A percentile compares a stretch with the other conserved stretches of the same genome.
Conservation (phyloP, 148 eudicot species). For the Rheum nobile region DNA sequence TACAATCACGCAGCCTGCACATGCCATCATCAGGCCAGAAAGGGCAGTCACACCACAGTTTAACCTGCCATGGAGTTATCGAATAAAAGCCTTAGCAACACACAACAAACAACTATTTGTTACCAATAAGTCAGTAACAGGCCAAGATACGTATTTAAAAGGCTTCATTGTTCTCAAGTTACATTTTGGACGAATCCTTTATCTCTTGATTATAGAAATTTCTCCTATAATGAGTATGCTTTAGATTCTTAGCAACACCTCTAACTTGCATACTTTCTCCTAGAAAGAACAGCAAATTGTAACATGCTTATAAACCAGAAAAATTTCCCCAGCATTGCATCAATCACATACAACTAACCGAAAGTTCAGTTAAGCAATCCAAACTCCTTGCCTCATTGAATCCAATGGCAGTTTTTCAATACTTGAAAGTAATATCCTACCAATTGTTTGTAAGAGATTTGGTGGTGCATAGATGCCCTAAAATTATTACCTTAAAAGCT, state of each 20-base stretch:
- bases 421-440: background rate
- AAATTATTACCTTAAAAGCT: background rate
- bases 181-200: background rate
- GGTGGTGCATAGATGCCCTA: background rate
- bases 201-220: background rate
- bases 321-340: background rate
- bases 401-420: background rate
- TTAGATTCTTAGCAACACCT: background rate
- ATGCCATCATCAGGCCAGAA: constrained; percentile 93
- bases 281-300: background rate
- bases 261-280: background rate
- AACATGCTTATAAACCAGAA: background rate
- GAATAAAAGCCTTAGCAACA: background rate
- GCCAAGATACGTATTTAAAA: background rate
- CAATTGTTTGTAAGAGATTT: too few species aligned
- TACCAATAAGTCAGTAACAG: background rate
- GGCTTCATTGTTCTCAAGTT: background rate
- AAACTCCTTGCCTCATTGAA: background rate
- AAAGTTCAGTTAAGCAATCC: background rate
- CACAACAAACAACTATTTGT: background rate
- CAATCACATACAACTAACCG: background rate
- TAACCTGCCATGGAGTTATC: constrained; percentile 31
- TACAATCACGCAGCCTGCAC: constrained; percentile 79
- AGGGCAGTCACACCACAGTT: constrained; percentile 89
- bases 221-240: background rate